phyloP scores from a whole-genome alignment of 306 rosid genomes.

The Castanospermum australe region DNA sequence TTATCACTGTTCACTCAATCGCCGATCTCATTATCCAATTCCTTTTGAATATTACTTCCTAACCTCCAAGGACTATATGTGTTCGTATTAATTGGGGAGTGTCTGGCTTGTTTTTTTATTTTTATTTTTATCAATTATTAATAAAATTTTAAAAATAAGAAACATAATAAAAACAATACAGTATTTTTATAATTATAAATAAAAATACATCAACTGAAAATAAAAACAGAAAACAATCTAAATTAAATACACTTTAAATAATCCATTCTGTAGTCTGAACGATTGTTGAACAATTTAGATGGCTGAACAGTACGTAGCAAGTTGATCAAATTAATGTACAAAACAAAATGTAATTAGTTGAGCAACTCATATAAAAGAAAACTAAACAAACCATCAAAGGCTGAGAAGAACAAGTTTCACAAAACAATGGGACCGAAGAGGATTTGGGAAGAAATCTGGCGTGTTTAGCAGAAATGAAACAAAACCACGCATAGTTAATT shows the following conservation, averaged over 20 bases:
- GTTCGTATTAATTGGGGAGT: too few species aligned
- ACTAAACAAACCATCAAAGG: neutral
- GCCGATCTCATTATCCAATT: neutral
- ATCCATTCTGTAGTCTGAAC: neutral
- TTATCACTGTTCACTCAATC: neutral
- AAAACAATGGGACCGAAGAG: neutral
- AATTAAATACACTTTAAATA: too few species aligned
- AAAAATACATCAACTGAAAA: too few species aligned
- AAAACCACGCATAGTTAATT: neutral
- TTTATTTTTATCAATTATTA: too few species aligned
- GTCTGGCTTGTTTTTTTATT: too few species aligned
- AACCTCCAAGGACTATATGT: neutral
- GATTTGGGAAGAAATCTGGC: neutral
- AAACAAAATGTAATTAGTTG: neutral
- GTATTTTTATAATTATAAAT: too few species aligned
- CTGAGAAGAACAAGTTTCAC: neutral
- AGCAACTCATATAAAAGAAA: neutral
- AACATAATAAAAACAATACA: too few species aligned
- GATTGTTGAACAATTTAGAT: neutral
- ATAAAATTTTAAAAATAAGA: too few species aligned
- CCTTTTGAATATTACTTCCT: constrained; percentile 3
- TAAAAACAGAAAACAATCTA: too few species aligned
- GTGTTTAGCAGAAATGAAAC: neutral
- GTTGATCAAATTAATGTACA: neutral
- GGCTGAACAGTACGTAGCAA: too few species aligned